Evolutionary conservation across 441 rosid genomes (phyloP), one percentile per base, ranked within the genome.

Genomic region (Gossypium aridum): DNA sequence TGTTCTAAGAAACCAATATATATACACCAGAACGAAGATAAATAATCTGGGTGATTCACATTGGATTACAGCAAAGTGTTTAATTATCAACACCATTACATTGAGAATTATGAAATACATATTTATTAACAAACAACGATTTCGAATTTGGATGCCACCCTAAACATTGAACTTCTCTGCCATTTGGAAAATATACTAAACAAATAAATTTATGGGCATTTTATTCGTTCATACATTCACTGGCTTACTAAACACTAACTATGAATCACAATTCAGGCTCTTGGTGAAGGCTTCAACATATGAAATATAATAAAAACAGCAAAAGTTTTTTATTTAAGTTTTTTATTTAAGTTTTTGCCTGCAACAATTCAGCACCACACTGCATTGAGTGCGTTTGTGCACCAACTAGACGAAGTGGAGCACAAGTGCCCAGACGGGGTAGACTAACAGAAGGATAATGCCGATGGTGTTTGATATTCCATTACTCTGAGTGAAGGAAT

Each of bases 401-500:
- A 9, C 62, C 25, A 25, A 25, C 62, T 60, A 60, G 51, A 85
- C 17, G 61, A 80, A 53, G 28, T 83, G 87, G 3, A 88, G 59
- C 64, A 94, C 83, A 14, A 94, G 78, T 2, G 94, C 81, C 98
- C 97, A 94, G 49, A 89, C 79, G 28, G 98, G 99, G 80, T 87
- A 94, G 68, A 84, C 94, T 57, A 94, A 10, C 22, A 94, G 85
- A 76, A 94, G 84, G 60, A 91, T 77, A 77, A 94, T 91, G 49
- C 99, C 98, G 14, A 89, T 0, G 0, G 96, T 92, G 89, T 91
- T 94, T 43, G 97, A 91, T 56, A 91, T 82, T 63, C 98, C 97
- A 43, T 91, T 89, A 26, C 86, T 73, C 66, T 83, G 92, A 3
- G 96, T 91, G 76, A 94, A 89, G 7, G 98, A 88, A 51, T 91